A percentile compares a stretch with the other conserved stretches of the same genome.
Conservation (phyloP, 1,139 yeast genomes). For the Diutina neorugosa region DNA sequence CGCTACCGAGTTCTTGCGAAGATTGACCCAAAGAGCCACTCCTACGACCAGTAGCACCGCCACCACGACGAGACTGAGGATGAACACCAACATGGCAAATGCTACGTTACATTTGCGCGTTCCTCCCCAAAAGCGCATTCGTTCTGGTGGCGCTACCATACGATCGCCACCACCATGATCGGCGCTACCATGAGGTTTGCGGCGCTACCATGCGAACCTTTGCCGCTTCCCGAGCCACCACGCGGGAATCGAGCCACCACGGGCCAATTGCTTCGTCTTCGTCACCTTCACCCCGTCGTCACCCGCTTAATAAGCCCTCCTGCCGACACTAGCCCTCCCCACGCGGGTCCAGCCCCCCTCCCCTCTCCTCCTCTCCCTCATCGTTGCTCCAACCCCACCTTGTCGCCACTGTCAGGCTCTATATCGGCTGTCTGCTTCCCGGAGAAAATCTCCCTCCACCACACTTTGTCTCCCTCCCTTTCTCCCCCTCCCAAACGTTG, state of each 20-base stretch:
- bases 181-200: not conserved
- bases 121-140: no score
- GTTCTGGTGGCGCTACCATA: not conserved
- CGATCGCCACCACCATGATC: no score
- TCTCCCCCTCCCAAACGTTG: no score
- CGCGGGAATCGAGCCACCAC: not conserved
- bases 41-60: not conserved
- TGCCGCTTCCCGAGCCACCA: not conserved
- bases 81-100: not conserved
- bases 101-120: not conserved
- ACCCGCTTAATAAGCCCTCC: not conserved
- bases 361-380: not conserved
- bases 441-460: no score
- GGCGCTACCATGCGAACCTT: not conserved
- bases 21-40: not conserved
- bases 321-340: not conserved
- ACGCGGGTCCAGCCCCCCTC: not conserved
- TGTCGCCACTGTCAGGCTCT: not conserved
- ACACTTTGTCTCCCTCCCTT: no score
- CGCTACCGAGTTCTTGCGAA: not conserved
- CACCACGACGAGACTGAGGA: not conserved
- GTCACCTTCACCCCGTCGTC: not conserved
- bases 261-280: not conserved
- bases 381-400: no score
- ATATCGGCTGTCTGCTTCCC: not conserved